Base-by-base conservation (phyloP, 257 asterid species). In the Gentiana dahurica region DNA sequence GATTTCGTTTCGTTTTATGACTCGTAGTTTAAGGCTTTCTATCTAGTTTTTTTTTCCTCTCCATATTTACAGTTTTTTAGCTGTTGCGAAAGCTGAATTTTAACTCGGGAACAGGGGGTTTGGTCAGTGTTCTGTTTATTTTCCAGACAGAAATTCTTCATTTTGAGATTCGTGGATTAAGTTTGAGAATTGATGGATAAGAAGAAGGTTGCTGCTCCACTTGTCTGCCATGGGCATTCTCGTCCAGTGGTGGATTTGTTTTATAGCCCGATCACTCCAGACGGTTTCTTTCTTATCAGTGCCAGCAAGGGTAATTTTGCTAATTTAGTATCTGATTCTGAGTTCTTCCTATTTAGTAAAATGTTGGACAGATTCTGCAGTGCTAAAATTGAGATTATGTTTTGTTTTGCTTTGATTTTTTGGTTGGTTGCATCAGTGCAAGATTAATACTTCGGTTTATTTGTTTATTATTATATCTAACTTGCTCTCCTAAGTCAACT, bases 201-300 rank as follows among this genome's bases (percentile, higher is more conserved):
- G 90, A 92, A 87, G 83, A 92, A 92, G 69, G 80, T 65, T 62
- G 81, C 77, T 5, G 84, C 94, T 68, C 98, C 97, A 11, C 81
- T 92, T 71, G 93, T 92, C 65, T 92, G 98, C 68, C 98, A 92
- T 70, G 98, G 97, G 53, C 98, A 92, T 83, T 92, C 98, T 11
- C 89, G 98, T 33, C 97, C 98, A 0, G 98, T 92, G 64, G 98
- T 92, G n/a, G 98, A 92, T 78, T 71, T 92, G 80, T 83, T 77
- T 70, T 92, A 87, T 82, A 92, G 98, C 68, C 95, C 98, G 36
- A 71, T 83, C 37, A 92, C 97, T 47, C 95, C 95, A 47, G 98
- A 85, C 75, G 98, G 98, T 4, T 83, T 74, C 79, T 92, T 92
- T 70, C 91, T 92, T 61, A 85, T 88, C 70, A 92, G 98, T 74